A percentile compares a stretch with the other conserved stretches of the same genome.
phyloP scores from a whole-genome alignment of 1,139 yeast species.

The Suhomyces taliae region DNA sequence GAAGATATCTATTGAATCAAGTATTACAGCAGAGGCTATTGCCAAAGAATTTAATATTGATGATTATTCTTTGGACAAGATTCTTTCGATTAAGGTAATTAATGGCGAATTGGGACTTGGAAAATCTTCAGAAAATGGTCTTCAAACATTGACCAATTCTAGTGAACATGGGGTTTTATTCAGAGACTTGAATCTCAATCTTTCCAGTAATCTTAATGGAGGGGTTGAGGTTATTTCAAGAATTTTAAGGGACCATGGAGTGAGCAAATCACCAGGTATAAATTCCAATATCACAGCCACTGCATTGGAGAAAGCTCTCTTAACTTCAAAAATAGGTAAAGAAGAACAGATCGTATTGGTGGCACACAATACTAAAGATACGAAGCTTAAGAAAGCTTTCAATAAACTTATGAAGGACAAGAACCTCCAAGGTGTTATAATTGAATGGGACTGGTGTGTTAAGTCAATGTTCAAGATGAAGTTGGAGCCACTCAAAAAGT shows the following conservation, averaged over 20 bases:
- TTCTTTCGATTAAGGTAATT: conserved; percentile 26
- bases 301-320: conserved; percentile 10
- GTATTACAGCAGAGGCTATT: conserved; percentile 21
- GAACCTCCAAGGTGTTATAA: conserved; percentile 24
- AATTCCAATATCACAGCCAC: conserved; percentile 16
- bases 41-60: conserved; percentile 26
- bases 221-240: conserved; percentile 60
- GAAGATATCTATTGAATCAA: conserved; percentile 17
- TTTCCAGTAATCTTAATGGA: conserved; percentile 67
- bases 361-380: conserved; percentile 45
- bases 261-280: conserved; percentile 34
- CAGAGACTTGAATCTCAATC: conserved; percentile 48
- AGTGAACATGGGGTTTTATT: conserved; percentile 43
- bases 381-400: conserved; percentile 43
- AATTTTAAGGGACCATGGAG: conserved; percentile 69
- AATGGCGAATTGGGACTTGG: conserved; percentile 35
- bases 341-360: conserved; percentile 27
- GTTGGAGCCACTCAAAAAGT: conserved; percentile 27
- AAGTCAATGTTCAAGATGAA: conserved; percentile 54
- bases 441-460: conserved; percentile 74
- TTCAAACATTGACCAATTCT: conserved; percentile 22
- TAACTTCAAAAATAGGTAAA: conserved; percentile 10
- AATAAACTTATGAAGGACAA: conserved; percentile 29
- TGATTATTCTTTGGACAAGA: conserved; percentile 39
- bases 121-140: conserved; percentile 18